Evolutionary conservation across 1,284 basidiomycete genomes (phyloP), one percentile per base, ranked within the genome.

Genomic region (Ustilago vetiveriae): DNA sequence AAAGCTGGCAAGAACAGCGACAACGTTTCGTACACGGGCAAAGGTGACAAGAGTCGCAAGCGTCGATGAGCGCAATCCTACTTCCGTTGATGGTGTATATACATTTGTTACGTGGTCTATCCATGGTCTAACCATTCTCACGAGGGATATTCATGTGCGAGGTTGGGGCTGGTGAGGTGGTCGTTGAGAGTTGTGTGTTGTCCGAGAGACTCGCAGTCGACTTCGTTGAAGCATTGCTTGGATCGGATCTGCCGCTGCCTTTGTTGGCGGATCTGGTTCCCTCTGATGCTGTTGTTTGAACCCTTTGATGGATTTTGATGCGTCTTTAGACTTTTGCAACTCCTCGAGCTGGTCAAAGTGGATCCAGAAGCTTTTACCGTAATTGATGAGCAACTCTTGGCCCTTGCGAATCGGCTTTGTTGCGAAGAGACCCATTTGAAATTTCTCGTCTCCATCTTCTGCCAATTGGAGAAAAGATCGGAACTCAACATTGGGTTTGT

Each of bases 301-400:
- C n/a, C n/a, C n/a, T n/a, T n/a, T n/a, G n/a, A n/a, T n/a, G n/a
- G n/a, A n/a, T n/a, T n/a, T n/a, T n/a, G n/a, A n/a, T n/a, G n/a
- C n/a, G n/a, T n/a, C n/a, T n/a, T n/a, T n/a, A n/a, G n/a, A n/a
- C n/a, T n/a, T n/a, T n/a, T n/a, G n/a, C n/a, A n/a, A n/a, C 27
- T 53, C 21, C 1, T 14, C 8, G 3, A 68, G 39, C 19, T 68
- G 57, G 4, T 62, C 57, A n/a, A 37, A 33, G 41, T 69, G 66
- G 19, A 53, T 22, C 92, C 92, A 94, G 88, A 90, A 95, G n/a
- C 87, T 86, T 77, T 94, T 94, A n/a, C 93, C 93, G 79, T 96
- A 96, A 21, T 89, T 92, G 29, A 95, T 90, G 27, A 94, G 81
- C 37, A 97, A 86, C 82, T 96, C 94, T 14, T 92, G 88, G 2